phyloP scores from a whole-genome alignment of 2,329 filamentous ascomycete genomes.

The Alternaria conjuncta region DNA sequence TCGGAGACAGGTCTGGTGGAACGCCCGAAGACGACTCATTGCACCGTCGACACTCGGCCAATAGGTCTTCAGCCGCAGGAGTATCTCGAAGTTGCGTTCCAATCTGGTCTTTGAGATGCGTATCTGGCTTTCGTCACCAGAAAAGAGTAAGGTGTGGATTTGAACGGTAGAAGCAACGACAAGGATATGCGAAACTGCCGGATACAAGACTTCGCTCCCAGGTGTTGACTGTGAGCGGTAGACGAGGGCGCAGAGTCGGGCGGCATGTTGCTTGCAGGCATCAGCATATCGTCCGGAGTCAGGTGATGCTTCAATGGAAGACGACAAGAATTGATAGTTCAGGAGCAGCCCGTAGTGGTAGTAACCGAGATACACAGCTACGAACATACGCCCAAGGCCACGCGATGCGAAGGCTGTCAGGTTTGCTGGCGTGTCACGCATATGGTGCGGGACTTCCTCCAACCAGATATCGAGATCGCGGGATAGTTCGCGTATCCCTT shows the following conservation, averaged over 20 bases:
- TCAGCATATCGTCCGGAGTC: constrained; percentile 24
- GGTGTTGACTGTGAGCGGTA: constrained; percentile 28
- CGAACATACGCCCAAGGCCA: constrained; percentile 31
- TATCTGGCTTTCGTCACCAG: constrained; percentile 26
- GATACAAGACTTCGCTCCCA: constrained; percentile 30
- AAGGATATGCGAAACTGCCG: constrained; percentile 30
- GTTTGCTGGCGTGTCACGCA: constrained; percentile 32
- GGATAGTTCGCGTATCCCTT: constrained; percentile 24
- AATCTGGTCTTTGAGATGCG: constrained; percentile 28
- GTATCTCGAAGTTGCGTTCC: constrained; percentile 33
- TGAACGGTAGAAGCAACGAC: constrained; percentile 34
- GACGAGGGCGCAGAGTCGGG: constrained; percentile 29
- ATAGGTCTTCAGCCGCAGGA: constrained; percentile 27
- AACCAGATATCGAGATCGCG: constrained; percentile 28
- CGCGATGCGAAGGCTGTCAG: constrained; percentile 28
- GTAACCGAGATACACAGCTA: constrained; percentile 31
- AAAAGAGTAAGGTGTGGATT: constrained; percentile 32
- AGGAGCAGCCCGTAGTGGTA: constrained; percentile 33
- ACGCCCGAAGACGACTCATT: constrained; percentile 33
- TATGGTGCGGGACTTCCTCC: constrained; percentile 27
- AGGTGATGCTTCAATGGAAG: constrained; percentile 16
- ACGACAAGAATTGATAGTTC: constrained; percentile 31
- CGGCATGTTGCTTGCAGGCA: constrained; percentile 31
- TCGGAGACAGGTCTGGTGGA: constrained; percentile 33
- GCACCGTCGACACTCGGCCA: constrained; percentile 34